Percentiles rank a stretch among this genome's conserved stretches.
These are phyloP conservation scores for Bonia amplexicaulis DNA, from an alignment of 176 grass and related monocot species.

Conservation along the genomic window DNA sequence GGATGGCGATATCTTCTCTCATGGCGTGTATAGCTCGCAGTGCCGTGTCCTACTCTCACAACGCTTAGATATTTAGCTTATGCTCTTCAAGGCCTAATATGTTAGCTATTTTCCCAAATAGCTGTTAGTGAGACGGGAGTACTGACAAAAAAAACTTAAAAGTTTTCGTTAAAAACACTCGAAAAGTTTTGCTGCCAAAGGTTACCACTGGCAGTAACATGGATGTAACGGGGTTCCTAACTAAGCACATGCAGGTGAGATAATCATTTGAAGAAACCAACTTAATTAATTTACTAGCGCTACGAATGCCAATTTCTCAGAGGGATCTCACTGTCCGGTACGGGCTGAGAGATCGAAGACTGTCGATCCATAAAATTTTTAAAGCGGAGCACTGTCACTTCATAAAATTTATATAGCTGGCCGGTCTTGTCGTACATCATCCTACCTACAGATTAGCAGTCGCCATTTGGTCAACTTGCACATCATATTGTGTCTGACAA, in stretches of 20 bases:
- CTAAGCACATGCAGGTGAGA: neutral
- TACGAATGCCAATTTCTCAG: slow-evolving; percentile 10
- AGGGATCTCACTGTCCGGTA: slow-evolving; percentile 6
- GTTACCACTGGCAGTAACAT: neutral
- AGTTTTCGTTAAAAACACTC: neutral
- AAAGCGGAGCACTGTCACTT: slow-evolving; percentile 18
- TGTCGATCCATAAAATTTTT: neutral
- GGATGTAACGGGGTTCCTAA: neutral
- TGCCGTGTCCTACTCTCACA: neutral
- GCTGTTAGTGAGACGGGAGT: neutral
- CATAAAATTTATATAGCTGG: slow-evolving; percentile 23
- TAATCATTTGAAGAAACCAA: neutral
- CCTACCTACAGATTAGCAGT: slow-evolving; percentile 24
- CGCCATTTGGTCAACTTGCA: slow-evolving; percentile 29
- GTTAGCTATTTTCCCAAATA: neutral
- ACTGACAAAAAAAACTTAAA: neutral
- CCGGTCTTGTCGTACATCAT: slow-evolving; percentile 18
- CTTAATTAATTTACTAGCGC: neutral
- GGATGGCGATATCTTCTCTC: neutral
- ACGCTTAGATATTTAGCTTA: too few relatives aligned
- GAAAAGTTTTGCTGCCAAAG: neutral
- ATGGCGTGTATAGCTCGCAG: too few relatives aligned
- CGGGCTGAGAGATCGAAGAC: neutral
- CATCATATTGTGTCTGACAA: slow-evolving; percentile 17
- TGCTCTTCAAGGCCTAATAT: too few relatives aligned